phyloP scores from a whole-genome alignment of 176 grass and related monocot genomes.

The Lolium perenne region DNA sequence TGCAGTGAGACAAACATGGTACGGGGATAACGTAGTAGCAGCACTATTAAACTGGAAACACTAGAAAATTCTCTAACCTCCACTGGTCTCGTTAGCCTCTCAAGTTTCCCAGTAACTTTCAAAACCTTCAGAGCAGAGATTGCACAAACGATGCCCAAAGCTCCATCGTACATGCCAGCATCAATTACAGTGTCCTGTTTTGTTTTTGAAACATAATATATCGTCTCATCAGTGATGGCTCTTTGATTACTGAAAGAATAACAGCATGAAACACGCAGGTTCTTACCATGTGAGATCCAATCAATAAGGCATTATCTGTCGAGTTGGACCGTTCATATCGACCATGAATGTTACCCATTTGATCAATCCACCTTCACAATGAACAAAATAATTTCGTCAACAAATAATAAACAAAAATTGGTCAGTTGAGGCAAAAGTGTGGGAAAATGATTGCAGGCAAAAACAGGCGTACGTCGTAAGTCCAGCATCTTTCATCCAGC shows the following conservation, averaged over 20 bases:
- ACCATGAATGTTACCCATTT: slow-evolving; percentile 95
- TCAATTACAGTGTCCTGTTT: slow-evolving; percentile 95
- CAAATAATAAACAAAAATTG: background rate
- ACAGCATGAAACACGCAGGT: background rate
- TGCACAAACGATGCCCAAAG: slow-evolving; percentile 75
- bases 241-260: background rate
- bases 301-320: slow-evolving; percentile 60
- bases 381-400: no score
- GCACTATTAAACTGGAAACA: background rate
- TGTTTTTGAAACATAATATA: background rate
- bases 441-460: slow-evolving; percentile 19
- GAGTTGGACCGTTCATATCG: slow-evolving; percentile 57
- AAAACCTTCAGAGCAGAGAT: slow-evolving; percentile 96
- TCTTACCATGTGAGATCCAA: slow-evolving; percentile 86
- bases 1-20: slow-evolving; percentile 4
- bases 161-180: slow-evolving; percentile 92
- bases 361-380: slow-evolving; percentile 78
- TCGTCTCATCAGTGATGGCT: background rate
- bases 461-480: slow-evolving; percentile 63
- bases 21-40: background rate
- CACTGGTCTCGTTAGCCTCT: slow-evolving; percentile 72
- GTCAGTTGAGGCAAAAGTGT: background rate
- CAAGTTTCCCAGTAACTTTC: slow-evolving; percentile 64
- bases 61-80: slow-evolving; percentile 60
- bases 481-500: slow-evolving; percentile 98